A percentile compares a stretch with the other conserved stretches of the same genome.
Conservation (phyloP, 2,329 filamentous ascomycete genomes). For the Chaetomiaceae sp. region DNA sequence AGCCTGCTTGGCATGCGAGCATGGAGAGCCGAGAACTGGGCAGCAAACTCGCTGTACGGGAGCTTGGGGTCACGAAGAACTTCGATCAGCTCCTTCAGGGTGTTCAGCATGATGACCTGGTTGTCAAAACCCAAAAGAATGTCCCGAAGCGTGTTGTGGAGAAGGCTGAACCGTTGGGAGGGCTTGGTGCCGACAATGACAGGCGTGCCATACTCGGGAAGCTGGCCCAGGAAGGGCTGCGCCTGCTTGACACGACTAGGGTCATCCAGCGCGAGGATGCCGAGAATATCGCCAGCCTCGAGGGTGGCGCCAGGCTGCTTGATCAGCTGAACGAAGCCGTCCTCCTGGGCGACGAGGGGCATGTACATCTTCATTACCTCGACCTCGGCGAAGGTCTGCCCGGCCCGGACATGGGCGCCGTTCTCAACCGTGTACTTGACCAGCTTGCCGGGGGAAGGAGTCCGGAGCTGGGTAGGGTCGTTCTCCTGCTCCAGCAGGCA, state of each 20-base stretch:
- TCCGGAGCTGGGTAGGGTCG: constrained; percentile 92
- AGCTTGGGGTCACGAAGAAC: constrained; percentile 85
- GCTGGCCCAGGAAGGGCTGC: constrained; percentile 83
- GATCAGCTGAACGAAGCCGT: constrained; percentile 94
- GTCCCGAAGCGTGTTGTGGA: constrained; percentile 73
- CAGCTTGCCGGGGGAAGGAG: constrained; percentile 92
- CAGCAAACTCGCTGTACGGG: constrained; percentile 93
- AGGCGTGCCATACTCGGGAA: constrained; percentile 79
- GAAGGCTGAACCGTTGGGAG: constrained; percentile 74
- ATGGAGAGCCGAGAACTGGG: constrained; percentile 93
- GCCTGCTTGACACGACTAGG: constrained; percentile 95
- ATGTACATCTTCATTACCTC: constrained; percentile 99
- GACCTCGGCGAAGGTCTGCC: constrained; percentile 90
- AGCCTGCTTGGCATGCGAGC: constrained; percentile 95
- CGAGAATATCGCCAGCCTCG: constrained; percentile 96
- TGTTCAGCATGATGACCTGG: constrained; percentile 87
- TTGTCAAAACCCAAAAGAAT: constrained; percentile 95
- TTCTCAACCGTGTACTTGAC: constrained; percentile 98
- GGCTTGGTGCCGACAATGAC: constrained; percentile 88
- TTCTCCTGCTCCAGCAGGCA: constrained; percentile 98
- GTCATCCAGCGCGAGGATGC: constrained; percentile 91
- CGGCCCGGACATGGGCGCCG: constrained; percentile 84
- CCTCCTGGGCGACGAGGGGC: constrained; percentile 90
- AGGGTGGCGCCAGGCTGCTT: constrained; percentile 98
- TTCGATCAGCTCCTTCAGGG: constrained; percentile 81